Evolutionary conservation across 208 protist genomes (phyloP), one percentile per base, ranked within the genome.

Genomic region (Wallacemonas sp.): DNA sequence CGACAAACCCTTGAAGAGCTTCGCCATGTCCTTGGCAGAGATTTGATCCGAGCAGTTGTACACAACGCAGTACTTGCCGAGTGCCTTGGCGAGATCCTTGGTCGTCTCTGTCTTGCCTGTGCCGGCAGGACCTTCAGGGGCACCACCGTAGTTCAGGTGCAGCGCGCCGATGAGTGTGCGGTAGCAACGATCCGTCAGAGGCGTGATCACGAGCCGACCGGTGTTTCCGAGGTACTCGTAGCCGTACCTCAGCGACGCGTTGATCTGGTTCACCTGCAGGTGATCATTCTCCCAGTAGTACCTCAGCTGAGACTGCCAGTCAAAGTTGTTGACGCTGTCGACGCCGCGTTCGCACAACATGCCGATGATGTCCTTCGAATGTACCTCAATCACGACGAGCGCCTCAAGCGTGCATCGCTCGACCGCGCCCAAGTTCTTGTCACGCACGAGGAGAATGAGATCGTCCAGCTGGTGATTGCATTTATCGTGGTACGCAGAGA

Each of bases 21-120:
- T 98, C 54, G 84, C 95, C 97, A 98, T 98, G 55, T 97, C 94
- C 72, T 97, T 94, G 38, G 93, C 92, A 15, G 97, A 94, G 39
- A 99, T 91, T 49, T 96, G 90, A 69, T 99, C 97, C 17, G 93
- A 97, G 83, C 98, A 99, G 79, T 99, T 99, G 84, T 99, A 99
- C 41, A 99, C 98, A 30, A 99, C 87, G 66, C 93, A 97, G 62
- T 98, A 95, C 77, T 98, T 98, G 21, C 91, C 97, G 6, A 99
- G 72, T 14, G 91, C 93, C 84, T 97, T 97, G 66, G 93, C 90
- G 9, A 99, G 80, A 81, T 99, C 98, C 79, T 99, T 99, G 19
- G 97, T 98, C n/a, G 97, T 99, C 78, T 99, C 98, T 15, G 98
- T 99, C 82, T 99, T 99, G 28, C 98, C 98, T 19, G 98, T 99